Percentiles rank a stretch among this genome's conserved stretches.
These are phyloP conservation scores for Chaetomium olivaceum DNA, from an alignment of 2,329 filamentous ascomycete genomes.

Conservation along the genomic window DNA sequence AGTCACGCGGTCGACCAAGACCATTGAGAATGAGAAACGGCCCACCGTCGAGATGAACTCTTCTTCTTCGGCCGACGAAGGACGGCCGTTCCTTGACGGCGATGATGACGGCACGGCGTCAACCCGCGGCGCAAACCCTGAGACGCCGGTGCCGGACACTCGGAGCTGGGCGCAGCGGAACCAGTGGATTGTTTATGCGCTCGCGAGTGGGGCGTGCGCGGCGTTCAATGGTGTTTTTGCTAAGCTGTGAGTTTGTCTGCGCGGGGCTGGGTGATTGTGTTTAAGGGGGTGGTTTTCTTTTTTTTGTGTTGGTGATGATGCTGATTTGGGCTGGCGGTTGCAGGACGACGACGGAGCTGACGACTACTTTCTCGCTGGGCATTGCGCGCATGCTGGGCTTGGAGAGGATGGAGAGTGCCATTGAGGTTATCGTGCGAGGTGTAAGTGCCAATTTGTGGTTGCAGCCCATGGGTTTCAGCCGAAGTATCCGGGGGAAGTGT, in stretches of 20 bases:
- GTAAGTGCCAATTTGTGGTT: conserved; percentile 42
- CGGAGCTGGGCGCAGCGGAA: conserved; percentile 37
- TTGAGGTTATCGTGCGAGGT: conserved; percentile 52
- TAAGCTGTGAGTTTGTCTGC: conserved; percentile 65
- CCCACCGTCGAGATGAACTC: conserved; percentile 26
- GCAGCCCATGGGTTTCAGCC: not conserved
- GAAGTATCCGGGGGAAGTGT: not conserved
- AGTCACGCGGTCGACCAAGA: not conserved
- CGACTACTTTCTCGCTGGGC: conserved; percentile 47
- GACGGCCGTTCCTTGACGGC: conserved; percentile 30
- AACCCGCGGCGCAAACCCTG: not conserved
- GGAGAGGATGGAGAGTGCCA: conserved; percentile 41
- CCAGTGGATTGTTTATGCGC: conserved; percentile 67
- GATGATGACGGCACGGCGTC: conserved; percentile 3
- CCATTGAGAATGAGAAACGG: conserved; percentile 1
- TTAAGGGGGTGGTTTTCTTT: not conserved
- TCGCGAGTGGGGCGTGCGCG: conserved; percentile 75
- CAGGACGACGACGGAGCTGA: conserved; percentile 59
- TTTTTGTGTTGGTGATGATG: not conserved
- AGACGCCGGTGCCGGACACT: not conserved
- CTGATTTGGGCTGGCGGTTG: not conserved
- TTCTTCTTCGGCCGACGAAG: conserved; percentile 26
- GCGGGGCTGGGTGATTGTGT: not conserved
- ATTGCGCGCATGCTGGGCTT: conserved; percentile 51
- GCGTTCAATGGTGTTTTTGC: conserved; percentile 83